These are phyloP conservation scores for Elsinoe fawcettii DNA, from an alignment of 2,329 filamentous ascomycete species.

Conservation along the genomic window DNA sequence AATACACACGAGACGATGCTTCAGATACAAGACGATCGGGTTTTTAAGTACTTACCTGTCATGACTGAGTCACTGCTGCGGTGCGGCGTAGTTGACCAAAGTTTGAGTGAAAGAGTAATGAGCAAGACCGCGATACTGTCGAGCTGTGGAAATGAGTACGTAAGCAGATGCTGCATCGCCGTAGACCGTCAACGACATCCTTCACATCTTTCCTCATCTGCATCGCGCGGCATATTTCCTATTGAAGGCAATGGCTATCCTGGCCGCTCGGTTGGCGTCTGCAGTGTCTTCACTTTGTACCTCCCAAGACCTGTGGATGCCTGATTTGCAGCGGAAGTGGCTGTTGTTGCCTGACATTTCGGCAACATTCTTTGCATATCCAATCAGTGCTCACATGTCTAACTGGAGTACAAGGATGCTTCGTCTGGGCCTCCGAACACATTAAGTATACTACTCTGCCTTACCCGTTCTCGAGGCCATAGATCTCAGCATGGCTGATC, in stretches of 20 bases:
- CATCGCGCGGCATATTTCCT: not conserved
- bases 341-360: constrained; percentile 4
- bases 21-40: not conserved
- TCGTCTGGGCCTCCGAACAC: no score
- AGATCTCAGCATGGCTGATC: not conserved
- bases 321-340: constrained; percentile 1
- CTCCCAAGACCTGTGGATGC: not conserved
- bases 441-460: no score
- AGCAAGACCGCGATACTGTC: not conserved
- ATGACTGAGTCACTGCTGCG: constrained; percentile 6
- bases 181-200: no score
- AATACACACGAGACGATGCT: not conserved
- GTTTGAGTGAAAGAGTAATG: not conserved
- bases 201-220: not conserved
- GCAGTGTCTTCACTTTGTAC: not conserved
- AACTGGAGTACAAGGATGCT: no score
- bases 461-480: not conserved
- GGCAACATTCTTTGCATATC: not conserved
- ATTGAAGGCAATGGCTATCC: not conserved
- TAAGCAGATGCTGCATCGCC: not conserved
- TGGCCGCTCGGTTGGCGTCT: not conserved
- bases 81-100: not conserved
- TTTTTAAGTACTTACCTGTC: not conserved
- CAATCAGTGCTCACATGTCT: not conserved
- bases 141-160: not conserved